Conservation (phyloP, 2,329 filamentous ascomycete species). For the Neodidymelliopsis sp. region DNA sequence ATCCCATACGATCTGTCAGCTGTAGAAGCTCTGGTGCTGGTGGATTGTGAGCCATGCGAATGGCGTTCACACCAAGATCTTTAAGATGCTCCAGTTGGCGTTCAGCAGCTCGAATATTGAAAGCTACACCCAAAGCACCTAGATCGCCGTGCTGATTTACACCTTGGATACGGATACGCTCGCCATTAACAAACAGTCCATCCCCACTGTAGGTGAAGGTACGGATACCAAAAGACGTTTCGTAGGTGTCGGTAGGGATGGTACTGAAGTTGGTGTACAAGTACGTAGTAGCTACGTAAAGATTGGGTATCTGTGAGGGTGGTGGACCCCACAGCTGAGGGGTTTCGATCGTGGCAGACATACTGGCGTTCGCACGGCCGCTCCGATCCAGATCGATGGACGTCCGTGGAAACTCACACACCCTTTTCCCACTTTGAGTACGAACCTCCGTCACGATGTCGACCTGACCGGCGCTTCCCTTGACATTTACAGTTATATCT, state of each 20-base stretch:
- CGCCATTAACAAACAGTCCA: constrained; percentile 59
- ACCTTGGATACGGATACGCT: constrained; percentile 56
- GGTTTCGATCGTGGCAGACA: constrained; percentile 45
- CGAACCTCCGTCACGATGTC: constrained; percentile 55
- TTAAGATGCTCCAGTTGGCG: constrained; percentile 59
- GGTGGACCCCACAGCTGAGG: constrained; percentile 60
- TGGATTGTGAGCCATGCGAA: constrained; percentile 63
- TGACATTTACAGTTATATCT: constrained; percentile 55
- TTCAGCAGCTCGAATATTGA: constrained; percentile 58
- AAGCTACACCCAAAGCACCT: constrained; percentile 60
- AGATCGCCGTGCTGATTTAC: constrained; percentile 61
- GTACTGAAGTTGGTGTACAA: constrained; percentile 34
- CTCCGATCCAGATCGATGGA: constrained; percentile 1
- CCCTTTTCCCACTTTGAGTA: constrained; percentile 29
- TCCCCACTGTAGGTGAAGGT: constrained; percentile 51
- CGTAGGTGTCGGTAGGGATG: constrained; percentile 53
- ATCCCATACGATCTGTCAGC: constrained; percentile 58
- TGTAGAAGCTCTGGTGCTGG: constrained; percentile 61
- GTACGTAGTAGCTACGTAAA: constrained; percentile 58
- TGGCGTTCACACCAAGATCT: constrained; percentile 61
- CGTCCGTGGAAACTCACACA: not conserved
- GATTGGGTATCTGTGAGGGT: constrained; percentile 56
- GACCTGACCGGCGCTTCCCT: constrained; percentile 44
- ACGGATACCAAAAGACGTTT: constrained; percentile 62
- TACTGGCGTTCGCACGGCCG: constrained; percentile 40